Conservation (phyloP, 441 rosid genomes). For the Bocquillonia castaneifolia region DNA sequence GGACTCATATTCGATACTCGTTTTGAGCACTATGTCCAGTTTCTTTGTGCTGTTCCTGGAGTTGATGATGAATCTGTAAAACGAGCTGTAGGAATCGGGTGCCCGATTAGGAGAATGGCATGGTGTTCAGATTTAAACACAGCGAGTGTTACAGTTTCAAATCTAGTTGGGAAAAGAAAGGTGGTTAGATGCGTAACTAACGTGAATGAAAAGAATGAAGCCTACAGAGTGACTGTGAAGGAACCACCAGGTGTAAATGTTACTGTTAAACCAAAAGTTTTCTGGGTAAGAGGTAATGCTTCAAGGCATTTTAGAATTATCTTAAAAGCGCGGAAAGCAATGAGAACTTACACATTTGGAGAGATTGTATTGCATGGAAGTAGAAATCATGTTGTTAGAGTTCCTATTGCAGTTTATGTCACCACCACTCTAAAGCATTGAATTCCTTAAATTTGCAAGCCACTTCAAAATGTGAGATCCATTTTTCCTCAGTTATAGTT, state of each 20-base stretch:
- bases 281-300: slow-evolving; percentile 29
- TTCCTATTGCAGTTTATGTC: slow-evolving; percentile 47
- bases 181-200: slow-evolving; percentile 49
- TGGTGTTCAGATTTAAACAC: slow-evolving; percentile 69
- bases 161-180: slow-evolving; percentile 45
- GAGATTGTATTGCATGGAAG: slow-evolving; percentile 40
- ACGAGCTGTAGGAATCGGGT: slow-evolving; percentile 57
- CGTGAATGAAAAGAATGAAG: slow-evolving; percentile 45
- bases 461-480: not conserved
- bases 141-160: slow-evolving; percentile 63
- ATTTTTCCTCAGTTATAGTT: not conserved
- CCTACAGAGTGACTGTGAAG: slow-evolving; percentile 35
- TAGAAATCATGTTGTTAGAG: slow-evolving; percentile 34
- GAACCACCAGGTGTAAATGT: slow-evolving; percentile 38
- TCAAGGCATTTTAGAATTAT: slow-evolving; percentile 32
- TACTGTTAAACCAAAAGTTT: slow-evolving; percentile 26
- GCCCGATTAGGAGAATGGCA: slow-evolving; percentile 36
- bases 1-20: slow-evolving; percentile 65
- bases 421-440: slow-evolving; percentile 22
- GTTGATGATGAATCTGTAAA: slow-evolving; percentile 52
- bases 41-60: slow-evolving; percentile 81
- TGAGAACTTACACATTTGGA: slow-evolving; percentile 41
- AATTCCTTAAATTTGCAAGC: not conserved
- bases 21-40: slow-evolving; percentile 57
- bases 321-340: slow-evolving; percentile 28